A percentile compares a stretch with the other conserved stretches of the same genome.
Conservation (phyloP, 257 asterid species). For the Thymus mandschuricus region DNA sequence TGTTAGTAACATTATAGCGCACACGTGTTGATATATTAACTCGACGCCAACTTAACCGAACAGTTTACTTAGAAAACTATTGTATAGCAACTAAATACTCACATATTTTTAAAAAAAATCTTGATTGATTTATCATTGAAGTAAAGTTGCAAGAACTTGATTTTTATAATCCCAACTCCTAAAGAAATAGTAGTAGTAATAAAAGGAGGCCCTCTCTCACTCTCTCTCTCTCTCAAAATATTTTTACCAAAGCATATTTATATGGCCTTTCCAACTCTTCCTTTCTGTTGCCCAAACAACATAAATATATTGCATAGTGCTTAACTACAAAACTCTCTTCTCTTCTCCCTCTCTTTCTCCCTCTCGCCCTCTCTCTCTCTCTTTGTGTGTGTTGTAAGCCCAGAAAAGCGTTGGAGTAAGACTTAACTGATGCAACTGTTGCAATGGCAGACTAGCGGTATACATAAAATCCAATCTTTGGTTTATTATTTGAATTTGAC, state of each 20-base stretch:
- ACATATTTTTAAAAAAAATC: too few species aligned
- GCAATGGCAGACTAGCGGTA: conserved; percentile 49
- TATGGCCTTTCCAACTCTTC: conserved; percentile 18
- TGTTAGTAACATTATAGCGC: background rate
- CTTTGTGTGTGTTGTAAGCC: conserved; percentile 26
- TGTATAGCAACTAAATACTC: too few species aligned
- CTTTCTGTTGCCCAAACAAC: conserved; percentile 27
- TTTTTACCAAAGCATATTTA: conserved; percentile 26
- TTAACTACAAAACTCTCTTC: conserved; percentile 21
- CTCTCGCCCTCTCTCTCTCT: conserved; percentile 10
- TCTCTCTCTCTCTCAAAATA: background rate
- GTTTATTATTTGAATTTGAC: conserved; percentile 26
- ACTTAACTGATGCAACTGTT: conserved; percentile 38
- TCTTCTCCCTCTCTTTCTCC: background rate
- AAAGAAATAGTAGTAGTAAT: background rate
- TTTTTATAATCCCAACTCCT: background rate
- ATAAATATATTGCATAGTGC: conserved; percentile 35
- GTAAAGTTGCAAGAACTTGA: background rate
- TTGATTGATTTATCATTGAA: too few species aligned
- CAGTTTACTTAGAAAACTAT: background rate
- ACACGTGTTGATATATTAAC: background rate
- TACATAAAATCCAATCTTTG: conserved; percentile 23
- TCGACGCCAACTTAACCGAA: background rate
- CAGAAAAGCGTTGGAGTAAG: conserved; percentile 28
- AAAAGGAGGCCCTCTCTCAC: background rate